Evolutionary conservation across 2,329 filamentous ascomycete species (phyloP), one percentile per base, ranked within the genome.

Genomic region (Biscogniauxia mediterranea): DNA sequence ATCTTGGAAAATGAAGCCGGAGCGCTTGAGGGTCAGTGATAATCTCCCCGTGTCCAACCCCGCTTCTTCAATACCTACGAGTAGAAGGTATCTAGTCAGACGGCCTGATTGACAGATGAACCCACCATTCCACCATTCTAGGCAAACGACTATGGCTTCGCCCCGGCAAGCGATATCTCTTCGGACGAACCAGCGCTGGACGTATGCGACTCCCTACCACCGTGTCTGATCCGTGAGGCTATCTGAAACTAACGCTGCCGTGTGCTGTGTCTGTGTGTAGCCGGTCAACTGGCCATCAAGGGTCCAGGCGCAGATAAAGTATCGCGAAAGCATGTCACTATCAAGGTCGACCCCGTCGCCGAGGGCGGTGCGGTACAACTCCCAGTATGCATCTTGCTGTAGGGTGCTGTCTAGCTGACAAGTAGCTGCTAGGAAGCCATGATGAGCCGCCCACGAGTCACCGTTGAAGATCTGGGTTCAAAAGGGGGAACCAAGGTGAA

Each of bases 401-500:
- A 9, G 28, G 7, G 7, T 4, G 28, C 9, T 38, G 6, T 51
- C 21, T 15, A 4, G 13, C 25, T 57, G 2, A 51, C n/a, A 58
- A 58, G 61, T 55, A 59, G 19, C 2, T 20, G 32, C 20, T 69
- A 89, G 86, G 83, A 85, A 61, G 84, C 86, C 61, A 78, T 90
- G 15, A 82, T 85, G 61, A 83, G 81, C 50, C 86, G 89, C 63
- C 92, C 92, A 1, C 81, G 80, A 56, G 76, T 98, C 58, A 89
- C 83, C 3, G 81, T 98, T 59, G 88, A 88, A 66, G 95, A 98
- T 70, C 81, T 90, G 64, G 81, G 85, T n/a, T 95, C 93, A 3
- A 96, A 96, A 72, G 87, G 89, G 64, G 94, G 95, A 13, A 97
- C 93, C 0, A 79, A 82, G 2, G 79, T 98, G 59, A 90, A 97